Conservation (phyloP, 345 rosid species). For the Gossypium raimondii region DNA sequence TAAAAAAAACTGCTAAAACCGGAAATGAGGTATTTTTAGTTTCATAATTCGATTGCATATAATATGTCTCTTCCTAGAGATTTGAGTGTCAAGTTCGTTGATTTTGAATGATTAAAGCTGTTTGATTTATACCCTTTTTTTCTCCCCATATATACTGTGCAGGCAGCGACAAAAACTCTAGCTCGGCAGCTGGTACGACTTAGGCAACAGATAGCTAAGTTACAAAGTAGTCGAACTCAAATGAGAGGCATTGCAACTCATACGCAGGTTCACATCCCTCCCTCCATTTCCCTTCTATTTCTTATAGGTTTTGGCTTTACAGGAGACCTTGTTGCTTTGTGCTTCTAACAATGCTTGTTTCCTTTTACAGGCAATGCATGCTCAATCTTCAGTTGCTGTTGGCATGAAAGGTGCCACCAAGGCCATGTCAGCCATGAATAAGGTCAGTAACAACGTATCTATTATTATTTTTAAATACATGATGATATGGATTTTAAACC, state of each 20-base stretch:
- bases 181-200: slow-evolving; percentile 84
- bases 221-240: slow-evolving; percentile 97
- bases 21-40: slow-evolving; percentile 72
- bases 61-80: neutral
- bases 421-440: slow-evolving; percentile 86
- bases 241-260: slow-evolving; percentile 98
- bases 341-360: slow-evolving; percentile 19
- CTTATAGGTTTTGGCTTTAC: neutral
- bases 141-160: slow-evolving; percentile 9
- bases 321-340: neutral
- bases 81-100: neutral
- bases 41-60: neutral
- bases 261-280: slow-evolving; percentile 56
- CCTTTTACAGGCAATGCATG: slow-evolving; percentile 76
- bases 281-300: neutral
- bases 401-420: slow-evolving; percentile 92
- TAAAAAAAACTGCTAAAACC: slow-evolving; percentile 83
- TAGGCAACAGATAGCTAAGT: slow-evolving; percentile 83
- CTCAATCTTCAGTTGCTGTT: slow-evolving; percentile 84
- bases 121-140: neutral
- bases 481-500: neutral
- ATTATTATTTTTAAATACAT: neutral
- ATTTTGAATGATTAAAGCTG: neutral
- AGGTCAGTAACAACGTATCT: slow-evolving; percentile 40
- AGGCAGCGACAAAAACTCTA: slow-evolving; percentile 84